A percentile compares a stretch with the other conserved stretches of the same genome.
phyloP scores from a whole-genome alignment of 306 rosid species.

The Inga oerstediana region DNA sequence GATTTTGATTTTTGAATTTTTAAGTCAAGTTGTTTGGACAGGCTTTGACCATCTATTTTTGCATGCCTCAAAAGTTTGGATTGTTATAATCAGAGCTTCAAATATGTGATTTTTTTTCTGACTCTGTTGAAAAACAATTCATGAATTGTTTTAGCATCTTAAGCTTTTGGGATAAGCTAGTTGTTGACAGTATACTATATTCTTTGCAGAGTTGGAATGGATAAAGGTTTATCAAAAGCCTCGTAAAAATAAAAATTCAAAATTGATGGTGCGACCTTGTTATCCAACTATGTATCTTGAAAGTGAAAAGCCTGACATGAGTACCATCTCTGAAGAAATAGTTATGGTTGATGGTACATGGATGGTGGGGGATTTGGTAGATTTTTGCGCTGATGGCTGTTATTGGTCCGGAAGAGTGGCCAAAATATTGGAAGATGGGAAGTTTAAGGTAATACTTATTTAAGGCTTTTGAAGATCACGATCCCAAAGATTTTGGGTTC shows the following conservation, averaged over 20 bases:
- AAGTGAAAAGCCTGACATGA: slow-evolving; percentile 45
- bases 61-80: not conserved
- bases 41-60: not conserved
- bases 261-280: slow-evolving; percentile 73
- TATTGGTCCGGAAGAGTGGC: slow-evolving; percentile 75
- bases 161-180: not conserved
- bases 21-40: not conserved
- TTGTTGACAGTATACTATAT: slow-evolving; percentile 1
- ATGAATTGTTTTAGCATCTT: not conserved
- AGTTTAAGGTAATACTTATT: slow-evolving; percentile 58
- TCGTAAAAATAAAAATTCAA: slow-evolving; percentile 26
- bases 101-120: not conserved
- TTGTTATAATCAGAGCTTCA: not conserved
- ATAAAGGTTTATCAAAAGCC: slow-evolving; percentile 53
- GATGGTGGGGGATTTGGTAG: slow-evolving; percentile 90
- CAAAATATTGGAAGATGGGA: slow-evolving; percentile 49
- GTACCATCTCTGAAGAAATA: slow-evolving; percentile 46
- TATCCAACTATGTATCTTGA: slow-evolving; percentile 53
- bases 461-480: not conserved
- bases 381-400: slow-evolving; percentile 73
- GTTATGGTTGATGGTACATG: slow-evolving; percentile 51
- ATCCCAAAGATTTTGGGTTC: not conserved
- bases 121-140: not conserved
- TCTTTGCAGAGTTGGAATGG: slow-evolving; percentile 57
- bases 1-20: not conserved